These are phyloP conservation scores for Saitozyma podzolica DNA, from an alignment of 768 basidiomycete species.

Conservation along the genomic window DNA sequence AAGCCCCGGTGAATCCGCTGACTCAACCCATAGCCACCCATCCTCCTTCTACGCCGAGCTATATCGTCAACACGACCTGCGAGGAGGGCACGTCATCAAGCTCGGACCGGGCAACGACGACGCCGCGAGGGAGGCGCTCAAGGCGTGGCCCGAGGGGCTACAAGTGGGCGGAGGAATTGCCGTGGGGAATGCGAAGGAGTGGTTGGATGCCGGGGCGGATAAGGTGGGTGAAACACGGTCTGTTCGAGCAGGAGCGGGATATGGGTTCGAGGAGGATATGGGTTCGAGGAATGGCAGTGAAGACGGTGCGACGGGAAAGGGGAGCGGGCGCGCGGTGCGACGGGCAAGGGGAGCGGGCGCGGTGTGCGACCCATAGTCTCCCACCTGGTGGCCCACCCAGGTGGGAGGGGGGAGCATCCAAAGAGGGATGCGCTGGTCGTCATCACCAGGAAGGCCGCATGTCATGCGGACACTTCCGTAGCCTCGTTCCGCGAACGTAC, in stretches of 20 bases:
- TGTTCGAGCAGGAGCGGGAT: not conserved
- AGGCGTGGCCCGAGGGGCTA: conserved; percentile 83
- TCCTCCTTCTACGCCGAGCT: conserved; percentile 76
- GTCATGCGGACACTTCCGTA: no score
- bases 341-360: no score
- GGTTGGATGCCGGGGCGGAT: conserved; percentile 85
- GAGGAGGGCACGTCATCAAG: conserved; percentile 94
- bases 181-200: conserved; percentile 72
- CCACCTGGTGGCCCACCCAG: no score
- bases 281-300: no score
- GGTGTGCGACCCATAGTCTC: no score
- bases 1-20: conserved; percentile 20
- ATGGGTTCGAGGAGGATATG: not conserved
- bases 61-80: conserved; percentile 68
- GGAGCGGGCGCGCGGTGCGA: no score
- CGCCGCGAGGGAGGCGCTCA: conserved; percentile 80
- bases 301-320: no score
- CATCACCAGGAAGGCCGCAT: no score
- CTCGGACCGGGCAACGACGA: conserved; percentile 84
- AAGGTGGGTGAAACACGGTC: conserved; percentile 60
- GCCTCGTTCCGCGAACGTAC: no score
- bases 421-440: no score
- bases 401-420: no score
- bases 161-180: conserved; percentile 95
- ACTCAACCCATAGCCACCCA: conserved; percentile 64